Evolutionary conservation across 1,284 basidiomycete genomes (phyloP).

Genomic region (Ganoderma lucidum): DNA sequence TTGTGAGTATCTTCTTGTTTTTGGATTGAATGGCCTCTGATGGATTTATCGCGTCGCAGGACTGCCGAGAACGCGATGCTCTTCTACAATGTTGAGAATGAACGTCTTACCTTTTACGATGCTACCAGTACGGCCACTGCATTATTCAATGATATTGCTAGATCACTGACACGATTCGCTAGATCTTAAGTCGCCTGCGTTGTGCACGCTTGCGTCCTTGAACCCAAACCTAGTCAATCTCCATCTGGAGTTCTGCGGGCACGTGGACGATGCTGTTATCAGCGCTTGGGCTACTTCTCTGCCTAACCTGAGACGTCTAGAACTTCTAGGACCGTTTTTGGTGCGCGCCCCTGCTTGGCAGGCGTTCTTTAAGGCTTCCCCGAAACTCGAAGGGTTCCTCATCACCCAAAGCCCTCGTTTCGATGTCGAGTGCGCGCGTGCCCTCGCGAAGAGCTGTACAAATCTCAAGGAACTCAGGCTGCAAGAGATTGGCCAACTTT

Average conservation of each 20-base stretch:
- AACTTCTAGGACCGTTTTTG: slow-evolving; percentile 91
- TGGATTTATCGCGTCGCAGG: slow-evolving; percentile 44
- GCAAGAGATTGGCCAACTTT: slow-evolving; percentile 80
- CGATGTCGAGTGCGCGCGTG: slow-evolving; percentile 73
- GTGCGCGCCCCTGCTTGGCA: slow-evolving; percentile 83
- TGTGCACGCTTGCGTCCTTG: slow-evolving; percentile 74
- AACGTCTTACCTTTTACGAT: slow-evolving; percentile 84
- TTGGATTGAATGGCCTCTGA: slow-evolving; percentile 2
- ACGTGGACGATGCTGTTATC: slow-evolving; percentile 78
- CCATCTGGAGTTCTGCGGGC: slow-evolving; percentile 89
- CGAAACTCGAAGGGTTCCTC: slow-evolving; percentile 73
- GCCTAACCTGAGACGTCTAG: slow-evolving; percentile 72
- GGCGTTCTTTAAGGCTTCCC: slow-evolving; percentile 73
- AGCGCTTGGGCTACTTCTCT: slow-evolving; percentile 71
- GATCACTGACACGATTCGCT: slow-evolving; percentile 11
- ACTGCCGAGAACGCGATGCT: slow-evolving; percentile 81
- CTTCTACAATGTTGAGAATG: slow-evolving; percentile 83
- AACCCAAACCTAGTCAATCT: slow-evolving; percentile 84
- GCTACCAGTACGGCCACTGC: slow-evolving; percentile 76
- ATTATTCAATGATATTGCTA: neutral
- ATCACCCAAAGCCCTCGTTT: slow-evolving; percentile 92
- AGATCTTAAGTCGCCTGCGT: slow-evolving; percentile 73
- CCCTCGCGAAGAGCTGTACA: slow-evolving; percentile 71
- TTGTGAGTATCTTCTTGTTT: slow-evolving; percentile 59
- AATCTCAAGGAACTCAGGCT: slow-evolving; percentile 77